Evolutionary conservation across 306 rosid genomes (phyloP).

Genomic region (Cucurbita moschata): DNA sequence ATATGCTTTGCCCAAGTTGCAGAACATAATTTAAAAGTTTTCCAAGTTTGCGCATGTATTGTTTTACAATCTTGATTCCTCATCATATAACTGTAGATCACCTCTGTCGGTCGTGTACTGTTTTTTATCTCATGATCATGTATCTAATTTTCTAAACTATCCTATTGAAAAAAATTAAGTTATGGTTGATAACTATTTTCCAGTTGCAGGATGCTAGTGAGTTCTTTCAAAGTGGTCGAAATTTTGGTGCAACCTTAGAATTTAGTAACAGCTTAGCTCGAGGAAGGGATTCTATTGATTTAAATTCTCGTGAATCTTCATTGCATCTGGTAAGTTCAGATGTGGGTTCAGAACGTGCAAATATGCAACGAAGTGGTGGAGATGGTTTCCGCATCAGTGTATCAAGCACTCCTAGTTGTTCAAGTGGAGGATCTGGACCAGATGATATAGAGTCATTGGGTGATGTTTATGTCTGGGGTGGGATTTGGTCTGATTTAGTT

Average conservation of each 20-base stretch:
- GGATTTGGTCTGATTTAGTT: constrained; percentile 52
- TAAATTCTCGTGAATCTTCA: constrained; percentile 26
- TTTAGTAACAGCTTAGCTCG: constrained; percentile 26
- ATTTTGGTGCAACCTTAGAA: constrained; percentile 42
- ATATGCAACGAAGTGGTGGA: constrained; percentile 65
- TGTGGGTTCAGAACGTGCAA: constrained; percentile 48
- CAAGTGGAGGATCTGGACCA: constrained; percentile 66
- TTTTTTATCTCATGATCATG: background rate
- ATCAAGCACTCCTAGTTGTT: constrained; percentile 60
- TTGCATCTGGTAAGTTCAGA: constrained; percentile 35
- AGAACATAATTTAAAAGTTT: background rate
- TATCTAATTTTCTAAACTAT: background rate
- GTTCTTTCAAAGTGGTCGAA: constrained; percentile 19
- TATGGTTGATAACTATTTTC: constrained; percentile 7
- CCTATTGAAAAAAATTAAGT: background rate
- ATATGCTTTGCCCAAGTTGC: background rate
- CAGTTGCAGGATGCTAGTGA: constrained; percentile 36
- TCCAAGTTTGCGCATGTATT: background rate
- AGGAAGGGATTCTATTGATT: constrained; percentile 43
- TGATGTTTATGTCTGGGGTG: constrained; percentile 90
- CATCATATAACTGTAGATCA: background rate
- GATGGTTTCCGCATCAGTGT: constrained; percentile 78
- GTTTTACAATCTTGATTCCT: background rate
- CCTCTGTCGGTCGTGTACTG: background rate
- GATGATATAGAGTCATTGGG: constrained; percentile 96